phyloP scores from a whole-genome alignment of 768 basidiomycete species.

The Lepiota venenata region DNA sequence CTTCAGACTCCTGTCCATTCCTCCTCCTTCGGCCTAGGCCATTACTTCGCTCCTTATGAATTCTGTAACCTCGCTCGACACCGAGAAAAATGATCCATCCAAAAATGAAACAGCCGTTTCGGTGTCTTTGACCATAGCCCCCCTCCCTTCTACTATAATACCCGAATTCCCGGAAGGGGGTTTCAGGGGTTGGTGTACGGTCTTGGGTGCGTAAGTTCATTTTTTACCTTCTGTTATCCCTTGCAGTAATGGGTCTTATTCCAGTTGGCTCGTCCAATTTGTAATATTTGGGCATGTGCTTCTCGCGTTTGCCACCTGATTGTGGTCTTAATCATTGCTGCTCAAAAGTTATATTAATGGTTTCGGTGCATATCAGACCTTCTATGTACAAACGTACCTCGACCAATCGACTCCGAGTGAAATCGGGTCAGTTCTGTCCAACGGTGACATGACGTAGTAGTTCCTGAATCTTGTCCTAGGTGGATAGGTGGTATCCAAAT shows the following conservation, averaged over 20 bases:
- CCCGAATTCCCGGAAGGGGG: conserved; percentile 14
- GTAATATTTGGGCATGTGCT: conserved; percentile 35
- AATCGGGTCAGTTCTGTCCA: conserved; percentile 20
- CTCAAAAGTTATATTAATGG: conserved; percentile 24
- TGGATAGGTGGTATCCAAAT: conserved; percentile 54
- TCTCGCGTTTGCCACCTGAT: background rate
- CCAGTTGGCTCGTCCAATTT: conserved; percentile 34
- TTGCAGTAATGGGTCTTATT: background rate
- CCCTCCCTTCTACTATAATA: background rate
- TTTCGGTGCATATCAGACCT: conserved; percentile 29
- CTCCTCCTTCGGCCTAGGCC: too few species aligned
- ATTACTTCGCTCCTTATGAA: too few species aligned
- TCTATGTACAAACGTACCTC: conserved; percentile 26
- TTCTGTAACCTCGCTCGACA: too few species aligned
- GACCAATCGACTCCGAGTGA: conserved; percentile 19
- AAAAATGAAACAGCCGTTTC: too few species aligned
- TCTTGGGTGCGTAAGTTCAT: conserved; percentile 32
- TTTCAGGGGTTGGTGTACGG: conserved; percentile 22
- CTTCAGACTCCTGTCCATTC: too few species aligned
- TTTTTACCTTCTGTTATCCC: background rate
- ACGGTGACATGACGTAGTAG: background rate
- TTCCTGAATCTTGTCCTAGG: conserved; percentile 16
- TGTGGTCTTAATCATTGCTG: background rate
- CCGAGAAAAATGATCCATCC: too few species aligned
- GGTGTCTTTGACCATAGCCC: background rate